These are phyloP conservation scores for Yarrowia galli DNA, from an alignment of 1,139 yeast genomes.

Conservation along the genomic window DNA sequence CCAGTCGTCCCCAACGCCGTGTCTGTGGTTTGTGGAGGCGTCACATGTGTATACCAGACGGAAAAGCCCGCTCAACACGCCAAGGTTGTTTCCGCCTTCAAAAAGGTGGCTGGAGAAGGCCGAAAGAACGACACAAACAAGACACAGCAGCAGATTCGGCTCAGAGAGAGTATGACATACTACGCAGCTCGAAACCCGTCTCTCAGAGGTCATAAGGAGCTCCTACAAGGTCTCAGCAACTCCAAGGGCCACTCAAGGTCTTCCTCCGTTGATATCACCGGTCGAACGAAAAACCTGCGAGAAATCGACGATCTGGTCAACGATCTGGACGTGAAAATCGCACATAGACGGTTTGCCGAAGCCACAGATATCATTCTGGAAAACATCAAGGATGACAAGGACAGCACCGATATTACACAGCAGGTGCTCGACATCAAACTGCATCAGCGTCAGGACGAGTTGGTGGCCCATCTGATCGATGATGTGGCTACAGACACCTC, in stretches of 20 bases:
- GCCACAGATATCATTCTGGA: conserved; percentile 61
- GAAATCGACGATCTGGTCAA: conserved; percentile 68
- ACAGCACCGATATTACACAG: conserved; percentile 3
- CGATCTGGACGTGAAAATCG: conserved; percentile 70
- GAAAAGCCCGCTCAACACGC: conserved; percentile 66
- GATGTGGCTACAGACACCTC: conserved; percentile 52
- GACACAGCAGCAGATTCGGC: conserved; percentile 45
- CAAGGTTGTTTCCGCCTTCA: conserved; percentile 65
- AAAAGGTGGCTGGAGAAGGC: conserved; percentile 68
- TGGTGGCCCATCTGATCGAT: conserved; percentile 46
- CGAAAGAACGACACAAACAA: conserved; percentile 55
- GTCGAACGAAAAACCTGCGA: conserved; percentile 52
- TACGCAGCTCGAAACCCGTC: conserved; percentile 48
- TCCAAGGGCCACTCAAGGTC: conserved; percentile 41
- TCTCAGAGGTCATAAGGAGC: conserved; percentile 39
- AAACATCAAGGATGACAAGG: conserved; percentile 39
- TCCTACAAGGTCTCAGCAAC: conserved; percentile 42
- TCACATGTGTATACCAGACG: conserved; percentile 68
- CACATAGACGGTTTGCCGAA: conserved; percentile 64
- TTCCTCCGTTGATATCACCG: conserved; percentile 42
- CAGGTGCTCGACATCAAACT: conserved; percentile 42
- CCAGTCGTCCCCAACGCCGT: conserved; percentile 47
- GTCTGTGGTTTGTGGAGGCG: conserved; percentile 55
- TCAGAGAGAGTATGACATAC: conserved; percentile 57
- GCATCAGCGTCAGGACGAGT: conserved; percentile 47